Evolutionary conservation across 805 yeast species (phyloP), one percentile per base, ranked within the genome.

Genomic region (Yarrowia sp.): DNA sequence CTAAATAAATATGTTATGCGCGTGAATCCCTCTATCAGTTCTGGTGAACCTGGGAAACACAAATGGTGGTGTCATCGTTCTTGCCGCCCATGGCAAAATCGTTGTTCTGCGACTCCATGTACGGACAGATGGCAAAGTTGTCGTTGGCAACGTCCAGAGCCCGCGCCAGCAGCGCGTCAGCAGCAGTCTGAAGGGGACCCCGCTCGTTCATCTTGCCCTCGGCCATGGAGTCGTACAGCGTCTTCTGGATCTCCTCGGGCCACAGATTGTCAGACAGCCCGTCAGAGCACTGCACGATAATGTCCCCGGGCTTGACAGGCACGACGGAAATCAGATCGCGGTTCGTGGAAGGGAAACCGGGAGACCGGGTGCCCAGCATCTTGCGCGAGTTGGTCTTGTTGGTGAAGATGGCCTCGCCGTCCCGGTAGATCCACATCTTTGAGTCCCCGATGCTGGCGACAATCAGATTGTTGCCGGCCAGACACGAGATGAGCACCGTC

Each of bases 101-200:
- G 36, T 26, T 19, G n/a, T 33, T 17, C 48, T 44, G 44, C 6
- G 33, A 10, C 56, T 46, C 54, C 64, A 61, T 46, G 63, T 65
- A 62, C 4, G 67, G 67, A n/a, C 67, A 65, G 28, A 65, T 67
- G 54, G 67, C 67, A 66, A 43, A 66, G 46, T 66, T 66, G 48
- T 66, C 67, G 44, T 52, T 62, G 35, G 68, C 67, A 19, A 40
- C 61, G 33, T 66, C 68, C 26, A 56, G 48, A 12, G 67, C 67
- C 8, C 52, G 51, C 2, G 44, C 56, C 2, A 66, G 43, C 11
- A 66, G 56, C 11, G 30, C 19, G 17, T 66, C 66, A 4, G 68
- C 67, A 3, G 62, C 67, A 5, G 54, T 59, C 65, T 66, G 67
- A 12, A 66, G 43, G 21, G 67, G 59, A 11, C 56, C 65, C 30